These are phyloP conservation scores for Platanthera zijinensis DNA, from an alignment of 106 monocot species.

Conservation along the genomic window DNA sequence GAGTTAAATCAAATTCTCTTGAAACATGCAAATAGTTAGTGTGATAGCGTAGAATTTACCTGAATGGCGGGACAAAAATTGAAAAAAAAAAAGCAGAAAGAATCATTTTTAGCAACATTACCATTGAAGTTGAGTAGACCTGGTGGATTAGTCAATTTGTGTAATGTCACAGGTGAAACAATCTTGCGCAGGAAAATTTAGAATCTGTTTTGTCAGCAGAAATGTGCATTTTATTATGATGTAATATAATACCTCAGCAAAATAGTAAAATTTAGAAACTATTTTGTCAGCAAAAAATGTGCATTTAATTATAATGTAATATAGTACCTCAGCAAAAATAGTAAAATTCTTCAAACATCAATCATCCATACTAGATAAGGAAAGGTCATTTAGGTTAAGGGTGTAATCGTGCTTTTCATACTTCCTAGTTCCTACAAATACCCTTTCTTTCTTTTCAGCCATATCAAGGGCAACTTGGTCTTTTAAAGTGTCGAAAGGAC, in stretches of 20 bases:
- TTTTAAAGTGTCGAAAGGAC: no score
- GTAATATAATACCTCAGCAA: background rate
- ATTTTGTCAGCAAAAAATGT: no score
- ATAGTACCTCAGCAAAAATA: background rate
- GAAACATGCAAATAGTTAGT: background rate
- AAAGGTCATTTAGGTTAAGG: no score
- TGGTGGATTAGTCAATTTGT: slow-evolving; percentile 7
- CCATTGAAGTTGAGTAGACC: slow-evolving; percentile 94
- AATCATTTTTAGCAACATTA: slow-evolving; percentile 77
- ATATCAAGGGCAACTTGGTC: no score
- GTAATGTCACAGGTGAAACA: background rate
- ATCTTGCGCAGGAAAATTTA: background rate
- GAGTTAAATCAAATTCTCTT: background rate
- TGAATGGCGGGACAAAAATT: slow-evolving; percentile 67
- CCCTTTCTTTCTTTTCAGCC: no score
- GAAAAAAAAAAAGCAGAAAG: slow-evolving; percentile 65
- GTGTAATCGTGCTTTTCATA: no score
- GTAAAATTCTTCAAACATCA: background rate
- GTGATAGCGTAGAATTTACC: slow-evolving; percentile 24
- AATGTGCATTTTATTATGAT: background rate
- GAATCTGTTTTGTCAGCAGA: background rate
- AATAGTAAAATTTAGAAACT: no score
- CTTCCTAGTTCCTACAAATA: no score
- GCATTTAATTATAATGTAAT: no score
- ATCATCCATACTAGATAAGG: background rate